Percentiles rank a stretch among this genome's conserved stretches.
Conservation (phyloP, 2,329 filamentous ascomycete species). For the Periconia digitata region DNA sequence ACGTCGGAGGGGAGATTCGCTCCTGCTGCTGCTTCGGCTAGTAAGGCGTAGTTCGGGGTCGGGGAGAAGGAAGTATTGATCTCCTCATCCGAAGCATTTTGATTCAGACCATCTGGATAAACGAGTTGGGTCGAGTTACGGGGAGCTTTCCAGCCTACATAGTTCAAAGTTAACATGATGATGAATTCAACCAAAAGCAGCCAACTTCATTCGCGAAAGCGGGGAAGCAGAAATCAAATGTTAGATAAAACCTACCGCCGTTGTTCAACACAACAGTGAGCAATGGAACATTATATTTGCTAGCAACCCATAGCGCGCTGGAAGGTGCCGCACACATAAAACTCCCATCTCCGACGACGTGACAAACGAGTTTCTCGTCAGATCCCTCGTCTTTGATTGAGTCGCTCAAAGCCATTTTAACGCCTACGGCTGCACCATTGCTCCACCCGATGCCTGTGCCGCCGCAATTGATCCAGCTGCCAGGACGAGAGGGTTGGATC, state of each 20-base stretch:
- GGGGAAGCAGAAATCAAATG: no score
- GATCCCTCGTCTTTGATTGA: conserved; percentile 36
- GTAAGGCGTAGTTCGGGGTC: conserved; percentile 60
- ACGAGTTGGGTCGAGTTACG: conserved; percentile 59
- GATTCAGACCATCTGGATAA: conserved; percentile 59
- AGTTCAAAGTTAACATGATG: no score
- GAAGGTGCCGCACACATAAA: conserved; percentile 58
- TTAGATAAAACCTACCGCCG: conserved; percentile 47
- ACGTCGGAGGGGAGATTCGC: not conserved
- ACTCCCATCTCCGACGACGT: conserved; percentile 61
- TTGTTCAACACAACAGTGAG: conserved; percentile 61
- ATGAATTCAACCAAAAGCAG: no score
- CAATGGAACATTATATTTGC: conserved; percentile 57
- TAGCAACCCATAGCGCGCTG: conserved; percentile 60
- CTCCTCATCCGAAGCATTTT: conserved; percentile 61
- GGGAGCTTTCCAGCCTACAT: conserved; percentile 61
- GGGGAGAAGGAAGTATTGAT: conserved; percentile 64
- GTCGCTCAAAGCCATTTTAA: conserved; percentile 50
- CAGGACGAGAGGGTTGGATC: conserved; percentile 32
- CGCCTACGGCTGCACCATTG: conserved; percentile 54
- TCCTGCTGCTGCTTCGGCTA: conserved; percentile 61
- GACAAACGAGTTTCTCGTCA: conserved; percentile 54
- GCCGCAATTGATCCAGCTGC: conserved; percentile 57
- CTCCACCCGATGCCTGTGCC: conserved; percentile 58
- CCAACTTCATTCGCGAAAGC: no score